Base-by-base conservation (phyloP, 2,329 filamentous ascomycete genomes). In the Fusarium clavum region DNA sequence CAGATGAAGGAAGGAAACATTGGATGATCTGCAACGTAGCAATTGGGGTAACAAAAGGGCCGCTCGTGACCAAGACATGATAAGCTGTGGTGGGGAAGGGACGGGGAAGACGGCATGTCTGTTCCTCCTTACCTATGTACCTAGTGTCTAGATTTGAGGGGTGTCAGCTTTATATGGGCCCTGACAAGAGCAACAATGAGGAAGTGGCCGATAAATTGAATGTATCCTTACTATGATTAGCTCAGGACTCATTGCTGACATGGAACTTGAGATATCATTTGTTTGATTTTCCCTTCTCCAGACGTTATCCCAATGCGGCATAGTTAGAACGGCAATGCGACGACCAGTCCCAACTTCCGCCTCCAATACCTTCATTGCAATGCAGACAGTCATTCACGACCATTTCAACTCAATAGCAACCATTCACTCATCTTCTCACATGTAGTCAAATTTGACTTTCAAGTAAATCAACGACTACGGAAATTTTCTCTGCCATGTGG, bases 11-110 rank as follows among this genome's bases (percentile, higher is more conserved):
- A 40, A 63, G 61, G 30, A 64, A 58, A 64, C 52, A 41, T 29
- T 41, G 32, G 24, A 57, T 40, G 47, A 57, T 57, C 30, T 69
- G 67, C 67, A 69, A 69, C 67, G 67, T 69, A 69, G 56, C 67
- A 49, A 61, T 64, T 13, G 24, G 29, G 49, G 52, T 49, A 25
- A 58, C 22, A 24, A 27, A 30, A 34, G 27, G 13, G n/a, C 20
- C 32, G 24, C 48, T 49, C 57, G 61, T 61, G 48, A 66, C 53
- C 44, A 16, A 14, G 22, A 24, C 6, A 12, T 2, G 54, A 61
- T 61, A 54, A 49, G 47, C 46, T 53, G 24, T 18, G 22, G 49
- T 22, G 49, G 49, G 49, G 49, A 29, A 53, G 3, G 44, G 18
- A 44, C 47, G 54, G 63, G 61, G 62, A 40, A 43, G 59, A 12